Conservation (phyloP, 345 rosid genomes). For the Eucalyptus sideroxylon region DNA sequence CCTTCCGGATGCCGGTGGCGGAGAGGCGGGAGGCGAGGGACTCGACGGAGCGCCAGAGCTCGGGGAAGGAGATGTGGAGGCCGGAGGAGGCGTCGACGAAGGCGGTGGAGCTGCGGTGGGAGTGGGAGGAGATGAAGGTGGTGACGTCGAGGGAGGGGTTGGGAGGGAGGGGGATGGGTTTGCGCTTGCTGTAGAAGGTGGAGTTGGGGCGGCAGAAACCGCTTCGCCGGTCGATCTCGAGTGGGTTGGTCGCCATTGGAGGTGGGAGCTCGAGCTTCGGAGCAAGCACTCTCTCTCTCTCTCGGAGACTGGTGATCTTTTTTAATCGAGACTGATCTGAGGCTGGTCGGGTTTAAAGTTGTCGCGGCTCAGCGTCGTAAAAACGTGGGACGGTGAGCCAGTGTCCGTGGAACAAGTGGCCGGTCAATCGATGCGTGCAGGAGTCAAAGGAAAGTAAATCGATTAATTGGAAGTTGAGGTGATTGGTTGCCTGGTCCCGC, state of each 20-base stretch:
- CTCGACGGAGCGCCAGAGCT: constrained; percentile 69
- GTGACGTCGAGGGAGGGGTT: constrained; percentile 54
- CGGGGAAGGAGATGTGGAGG: constrained; percentile 41
- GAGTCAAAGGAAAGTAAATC: background rate
- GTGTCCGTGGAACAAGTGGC: background rate
- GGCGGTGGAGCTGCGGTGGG: constrained; percentile 69
- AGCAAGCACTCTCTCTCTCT: background rate
- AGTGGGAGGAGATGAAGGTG: constrained; percentile 65
- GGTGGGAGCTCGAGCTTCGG: background rate
- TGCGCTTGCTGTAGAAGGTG: constrained; percentile 65
- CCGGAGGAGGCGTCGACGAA: constrained; percentile 84
- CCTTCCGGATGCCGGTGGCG: constrained; percentile 71
- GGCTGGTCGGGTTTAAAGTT: background rate
- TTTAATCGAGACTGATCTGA: background rate
- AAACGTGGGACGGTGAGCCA: background rate
- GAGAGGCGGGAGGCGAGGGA: constrained; percentile 47
- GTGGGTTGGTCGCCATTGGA: background rate
- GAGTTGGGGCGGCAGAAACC: constrained; percentile 58
- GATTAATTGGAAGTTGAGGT: no score
- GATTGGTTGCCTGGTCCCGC: no score
- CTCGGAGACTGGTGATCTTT: no score
- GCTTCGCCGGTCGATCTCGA: constrained; percentile 25
- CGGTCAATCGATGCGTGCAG: background rate
- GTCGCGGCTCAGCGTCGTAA: background rate
- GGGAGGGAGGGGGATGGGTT: constrained; percentile 40